These are phyloP conservation scores for Falciphora oryzae DNA, from an alignment of 2,329 filamentous ascomycete species.

Conservation along the genomic window DNA sequence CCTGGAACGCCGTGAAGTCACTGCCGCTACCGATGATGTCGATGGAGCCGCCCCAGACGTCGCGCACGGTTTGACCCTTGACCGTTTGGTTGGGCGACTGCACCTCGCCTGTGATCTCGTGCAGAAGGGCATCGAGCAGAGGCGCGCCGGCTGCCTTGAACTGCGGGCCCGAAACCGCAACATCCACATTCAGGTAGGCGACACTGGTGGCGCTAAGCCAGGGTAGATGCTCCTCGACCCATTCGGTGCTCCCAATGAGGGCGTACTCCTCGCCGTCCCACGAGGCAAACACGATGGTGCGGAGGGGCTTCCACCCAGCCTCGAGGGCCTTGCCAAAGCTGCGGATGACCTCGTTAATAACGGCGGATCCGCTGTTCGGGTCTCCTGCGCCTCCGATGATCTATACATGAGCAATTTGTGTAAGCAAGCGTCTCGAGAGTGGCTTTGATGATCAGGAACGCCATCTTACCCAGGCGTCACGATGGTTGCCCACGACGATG, in stretches of 20 bases:
- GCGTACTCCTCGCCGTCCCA: slow-evolving; percentile 86
- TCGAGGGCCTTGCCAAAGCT: slow-evolving; percentile 65
- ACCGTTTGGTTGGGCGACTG: slow-evolving; percentile 70
- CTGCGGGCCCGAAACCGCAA: slow-evolving; percentile 59
- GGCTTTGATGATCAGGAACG: background rate
- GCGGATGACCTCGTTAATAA: slow-evolving; percentile 69
- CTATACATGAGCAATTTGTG: background rate
- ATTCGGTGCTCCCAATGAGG: slow-evolving; percentile 80
- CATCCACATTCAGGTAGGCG: slow-evolving; percentile 83
- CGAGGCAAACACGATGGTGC: slow-evolving; percentile 85
- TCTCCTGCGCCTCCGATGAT: slow-evolving; percentile 66
- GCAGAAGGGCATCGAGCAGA: slow-evolving; percentile 66
- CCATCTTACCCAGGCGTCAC: slow-evolving; percentile 71
- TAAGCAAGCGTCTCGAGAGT: background rate
- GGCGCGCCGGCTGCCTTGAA: slow-evolving; percentile 66
- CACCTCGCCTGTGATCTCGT: slow-evolving; percentile 58
- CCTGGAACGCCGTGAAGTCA: slow-evolving; percentile 71
- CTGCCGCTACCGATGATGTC: slow-evolving; percentile 65
- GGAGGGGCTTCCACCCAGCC: slow-evolving; percentile 74
- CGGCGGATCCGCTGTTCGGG: slow-evolving; percentile 76
- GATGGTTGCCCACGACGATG: slow-evolving; percentile 77
- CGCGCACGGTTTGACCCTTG: slow-evolving; percentile 61
- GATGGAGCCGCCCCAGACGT: slow-evolving; percentile 59
- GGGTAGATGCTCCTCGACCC: slow-evolving; percentile 83
- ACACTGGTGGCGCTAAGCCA: slow-evolving; percentile 71